Evolutionary conservation across 306 rosid species (phyloP).

Genomic region (Hippophae gyantsensis): DNA sequence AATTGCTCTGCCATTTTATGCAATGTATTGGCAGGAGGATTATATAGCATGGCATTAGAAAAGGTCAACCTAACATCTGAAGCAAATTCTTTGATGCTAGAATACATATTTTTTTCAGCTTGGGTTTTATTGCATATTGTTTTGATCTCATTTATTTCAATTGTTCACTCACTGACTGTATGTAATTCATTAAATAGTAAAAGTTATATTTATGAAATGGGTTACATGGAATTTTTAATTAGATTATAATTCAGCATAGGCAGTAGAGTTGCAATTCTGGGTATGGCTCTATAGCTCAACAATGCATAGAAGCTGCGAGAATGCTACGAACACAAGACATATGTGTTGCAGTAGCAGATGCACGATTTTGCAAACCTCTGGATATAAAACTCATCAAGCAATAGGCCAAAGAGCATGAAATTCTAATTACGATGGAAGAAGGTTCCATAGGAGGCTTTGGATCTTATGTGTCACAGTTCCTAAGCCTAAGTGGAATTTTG

Average conservation of each 20-base stretch:
- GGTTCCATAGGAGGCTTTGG: conserved; percentile 95
- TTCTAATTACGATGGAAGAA: conserved; percentile 73
- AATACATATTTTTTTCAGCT: conserved; percentile 46
- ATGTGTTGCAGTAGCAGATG: conserved; percentile 74
- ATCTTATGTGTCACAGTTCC: conserved; percentile 74
- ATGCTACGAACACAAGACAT: conserved; percentile 42
- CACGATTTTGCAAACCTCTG: conserved; percentile 89
- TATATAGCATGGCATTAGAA: conserved; percentile 78
- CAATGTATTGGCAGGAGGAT: conserved; percentile 68
- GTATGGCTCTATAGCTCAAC: conserved; percentile 66
- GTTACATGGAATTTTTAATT: no score
- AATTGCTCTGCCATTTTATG: conserved; percentile 68
- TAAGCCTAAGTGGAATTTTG: conserved; percentile 63
- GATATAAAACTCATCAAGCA: conserved; percentile 54
- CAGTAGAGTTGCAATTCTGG: conserved; percentile 62
- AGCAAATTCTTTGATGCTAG: conserved; percentile 46
- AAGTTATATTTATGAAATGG: no score
- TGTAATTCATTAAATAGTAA: no score
- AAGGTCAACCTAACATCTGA: conserved; percentile 74
- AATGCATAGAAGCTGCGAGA: conserved; percentile 56
- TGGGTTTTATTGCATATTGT: conserved; percentile 40
- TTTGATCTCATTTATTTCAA: no score
- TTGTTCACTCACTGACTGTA: no score
- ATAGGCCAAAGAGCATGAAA: conserved; percentile 68
- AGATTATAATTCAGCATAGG: conserved; percentile 20